Percentiles rank a stretch among this genome's conserved stretches.
phyloP scores from a whole-genome alignment of 176 grass and related monocot genomes.

The Secale cereale region DNA sequence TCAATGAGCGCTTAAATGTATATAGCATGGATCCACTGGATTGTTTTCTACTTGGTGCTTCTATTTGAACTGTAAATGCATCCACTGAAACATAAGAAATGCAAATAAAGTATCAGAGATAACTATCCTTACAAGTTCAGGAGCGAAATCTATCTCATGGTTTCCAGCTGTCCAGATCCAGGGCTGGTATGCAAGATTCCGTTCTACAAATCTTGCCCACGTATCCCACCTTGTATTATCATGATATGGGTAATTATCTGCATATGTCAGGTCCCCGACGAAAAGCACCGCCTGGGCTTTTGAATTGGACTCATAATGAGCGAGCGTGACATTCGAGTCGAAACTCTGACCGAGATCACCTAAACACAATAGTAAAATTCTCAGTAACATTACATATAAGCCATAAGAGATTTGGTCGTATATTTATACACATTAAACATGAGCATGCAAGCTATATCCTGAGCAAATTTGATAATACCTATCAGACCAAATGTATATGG shows the following conservation, averaged over 20 bases:
- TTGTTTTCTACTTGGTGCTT: too few relatives aligned
- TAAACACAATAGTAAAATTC: conserved; percentile 32
- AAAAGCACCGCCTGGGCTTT: conserved; percentile 68
- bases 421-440: neutral
- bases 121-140: conserved; percentile 64
- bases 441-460: neutral
- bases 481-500: conserved; percentile 88
- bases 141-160: conserved; percentile 86
- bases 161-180: conserved; percentile 99
- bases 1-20: neutral
- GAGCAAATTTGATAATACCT: conserved; percentile 28
- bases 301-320: conserved; percentile 78
- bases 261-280: conserved; percentile 79
- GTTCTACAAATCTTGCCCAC: conserved; percentile 86
- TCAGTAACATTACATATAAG: neutral
- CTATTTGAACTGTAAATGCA: neutral
- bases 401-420: too few relatives aligned
- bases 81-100: neutral
- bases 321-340: conserved; percentile 73
- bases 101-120: neutral
- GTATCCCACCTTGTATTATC: conserved; percentile 96
- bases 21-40: neutral
- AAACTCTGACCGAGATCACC: conserved; percentile 92
- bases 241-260: conserved; percentile 76
- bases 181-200: conserved; percentile 82